Percentiles rank a stretch among this genome's conserved stretches.
Conservation (phyloP, 2,329 filamentous ascomycete genomes). For the Blumeriella jaapii region DNA sequence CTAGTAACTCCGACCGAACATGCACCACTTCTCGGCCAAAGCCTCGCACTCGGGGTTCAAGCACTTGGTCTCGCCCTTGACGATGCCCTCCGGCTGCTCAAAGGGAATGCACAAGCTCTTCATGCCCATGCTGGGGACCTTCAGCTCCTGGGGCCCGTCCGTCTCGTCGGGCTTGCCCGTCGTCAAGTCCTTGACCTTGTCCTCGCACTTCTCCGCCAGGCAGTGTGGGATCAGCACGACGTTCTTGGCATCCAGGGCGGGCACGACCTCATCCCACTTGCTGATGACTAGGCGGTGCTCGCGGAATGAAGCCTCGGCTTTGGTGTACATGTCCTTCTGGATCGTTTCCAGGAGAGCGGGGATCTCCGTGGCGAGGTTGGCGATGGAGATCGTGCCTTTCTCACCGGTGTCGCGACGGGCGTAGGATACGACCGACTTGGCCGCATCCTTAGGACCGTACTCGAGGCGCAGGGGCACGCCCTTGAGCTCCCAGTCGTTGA, state of each 20-base stretch:
- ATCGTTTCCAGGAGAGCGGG: conserved; percentile 80
- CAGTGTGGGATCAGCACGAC: conserved; percentile 89
- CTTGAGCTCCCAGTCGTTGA: conserved; percentile 97
- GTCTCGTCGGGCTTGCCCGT: conserved; percentile 57
- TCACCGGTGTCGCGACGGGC: conserved; percentile 79
- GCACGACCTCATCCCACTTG: conserved; percentile 85
- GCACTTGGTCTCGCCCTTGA: conserved; percentile 78
- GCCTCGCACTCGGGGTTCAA: conserved; percentile 75
- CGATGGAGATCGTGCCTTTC: conserved; percentile 70
- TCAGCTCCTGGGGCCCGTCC: conserved; percentile 28
- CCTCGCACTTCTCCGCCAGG: conserved; percentile 70
- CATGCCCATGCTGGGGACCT: conserved; percentile 63
- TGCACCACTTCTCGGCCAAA: conserved; percentile 74
- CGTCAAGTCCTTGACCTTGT: conserved; percentile 87
- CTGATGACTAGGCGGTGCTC: conserved; percentile 71
- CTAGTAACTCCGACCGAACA: conserved; percentile 65
- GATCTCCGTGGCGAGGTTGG: conserved; percentile 60
- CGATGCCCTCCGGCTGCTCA: conserved; percentile 72
- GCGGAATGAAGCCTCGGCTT: conserved; percentile 65
- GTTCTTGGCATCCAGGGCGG: conserved; percentile 83
- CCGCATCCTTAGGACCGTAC: conserved; percentile 89
- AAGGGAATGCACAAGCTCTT: conserved; percentile 72
- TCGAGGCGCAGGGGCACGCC: conserved; percentile 90
- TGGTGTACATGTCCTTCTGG: conserved; percentile 67
- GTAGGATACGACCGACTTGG: conserved; percentile 71